Conservation (phyloP, 495 filamentous ascomycete species). For the Trichocladium antarcticum region DNA sequence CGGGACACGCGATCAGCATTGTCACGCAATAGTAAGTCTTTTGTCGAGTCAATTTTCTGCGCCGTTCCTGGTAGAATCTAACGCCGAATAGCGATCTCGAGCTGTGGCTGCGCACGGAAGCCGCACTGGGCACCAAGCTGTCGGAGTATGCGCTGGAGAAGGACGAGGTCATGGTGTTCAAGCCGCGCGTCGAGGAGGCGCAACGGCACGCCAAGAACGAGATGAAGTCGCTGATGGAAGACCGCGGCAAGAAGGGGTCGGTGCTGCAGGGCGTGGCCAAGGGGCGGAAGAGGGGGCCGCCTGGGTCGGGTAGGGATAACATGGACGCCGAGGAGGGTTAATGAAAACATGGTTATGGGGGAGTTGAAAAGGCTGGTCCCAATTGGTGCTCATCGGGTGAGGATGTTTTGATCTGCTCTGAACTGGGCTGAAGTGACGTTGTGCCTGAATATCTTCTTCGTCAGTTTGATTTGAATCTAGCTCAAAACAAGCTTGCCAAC, state of each 20-base stretch:
- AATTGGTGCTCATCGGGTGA: too few species aligned
- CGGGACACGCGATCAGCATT: conserved; percentile 68
- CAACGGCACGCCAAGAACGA: conserved; percentile 69
- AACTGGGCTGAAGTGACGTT: too few species aligned
- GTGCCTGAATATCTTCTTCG: too few species aligned
- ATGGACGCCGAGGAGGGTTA: conserved; percentile 80
- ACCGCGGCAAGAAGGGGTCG: conserved; percentile 54
- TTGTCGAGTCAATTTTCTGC: not conserved
- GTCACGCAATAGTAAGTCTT: conserved; percentile 64
- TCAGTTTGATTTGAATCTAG: too few species aligned
- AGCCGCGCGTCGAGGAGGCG: conserved; percentile 67
- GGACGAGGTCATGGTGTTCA: conserved; percentile 83
- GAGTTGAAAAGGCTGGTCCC: too few species aligned
- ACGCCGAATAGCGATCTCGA: conserved; percentile 53
- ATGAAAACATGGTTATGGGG: not conserved
- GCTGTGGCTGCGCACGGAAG: conserved; percentile 73
- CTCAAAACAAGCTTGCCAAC: too few species aligned
- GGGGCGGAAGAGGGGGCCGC: conserved; percentile 43
- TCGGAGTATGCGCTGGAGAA: conserved; percentile 53
- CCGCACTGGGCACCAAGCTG: conserved; percentile 65
- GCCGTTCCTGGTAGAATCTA: not conserved
- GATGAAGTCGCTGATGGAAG: conserved; percentile 76
- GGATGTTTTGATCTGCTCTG: too few species aligned
- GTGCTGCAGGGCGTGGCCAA: conserved; percentile 45
- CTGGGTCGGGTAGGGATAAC: conserved; percentile 38